phyloP scores from a whole-genome alignment of 805 yeast genomes.

The Nakazawaea populi region DNA sequence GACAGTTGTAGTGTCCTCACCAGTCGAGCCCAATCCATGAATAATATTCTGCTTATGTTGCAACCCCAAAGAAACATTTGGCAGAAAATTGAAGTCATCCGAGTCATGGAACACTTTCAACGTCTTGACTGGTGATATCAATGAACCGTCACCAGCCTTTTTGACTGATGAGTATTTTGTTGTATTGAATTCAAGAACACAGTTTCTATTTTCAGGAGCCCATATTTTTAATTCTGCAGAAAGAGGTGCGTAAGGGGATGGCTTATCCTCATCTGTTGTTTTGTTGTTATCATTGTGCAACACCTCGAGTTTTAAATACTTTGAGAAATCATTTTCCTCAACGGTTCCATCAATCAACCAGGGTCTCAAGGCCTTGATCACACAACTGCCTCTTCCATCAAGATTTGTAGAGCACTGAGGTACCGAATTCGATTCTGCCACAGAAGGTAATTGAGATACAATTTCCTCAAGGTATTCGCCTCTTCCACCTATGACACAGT shows the following conservation, averaged over 20 bases:
- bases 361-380: conserved; percentile 42
- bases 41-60: background rate
- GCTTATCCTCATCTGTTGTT: conserved; percentile 21
- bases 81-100: background rate
- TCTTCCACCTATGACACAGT: conserved; percentile 46
- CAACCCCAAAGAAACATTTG: conserved; percentile 1
- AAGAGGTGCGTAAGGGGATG: conserved; percentile 57
- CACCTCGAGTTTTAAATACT: conserved; percentile 46
- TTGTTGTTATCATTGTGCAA: conserved; percentile 41
- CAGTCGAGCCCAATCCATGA: too few relatives aligned
- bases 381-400: conserved; percentile 46
- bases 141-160: conserved; percentile 22
- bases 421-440: conserved; percentile 28
- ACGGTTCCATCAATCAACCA: conserved; percentile 34
- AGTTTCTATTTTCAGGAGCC: conserved; percentile 58
- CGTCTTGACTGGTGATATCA: conserved; percentile 57
- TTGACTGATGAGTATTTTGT: conserved; percentile 30
- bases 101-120: conserved; percentile 44
- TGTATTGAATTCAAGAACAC: conserved; percentile 55
- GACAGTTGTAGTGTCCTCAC: background rate
- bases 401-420: conserved; percentile 18
- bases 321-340: conserved; percentile 27
- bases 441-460: conserved; percentile 59
- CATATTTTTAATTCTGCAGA: conserved; percentile 55
- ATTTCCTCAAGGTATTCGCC: conserved; percentile 39